Conservation (phyloP, 352 stramenopile species). For the Phytophthora megakarya region DNA sequence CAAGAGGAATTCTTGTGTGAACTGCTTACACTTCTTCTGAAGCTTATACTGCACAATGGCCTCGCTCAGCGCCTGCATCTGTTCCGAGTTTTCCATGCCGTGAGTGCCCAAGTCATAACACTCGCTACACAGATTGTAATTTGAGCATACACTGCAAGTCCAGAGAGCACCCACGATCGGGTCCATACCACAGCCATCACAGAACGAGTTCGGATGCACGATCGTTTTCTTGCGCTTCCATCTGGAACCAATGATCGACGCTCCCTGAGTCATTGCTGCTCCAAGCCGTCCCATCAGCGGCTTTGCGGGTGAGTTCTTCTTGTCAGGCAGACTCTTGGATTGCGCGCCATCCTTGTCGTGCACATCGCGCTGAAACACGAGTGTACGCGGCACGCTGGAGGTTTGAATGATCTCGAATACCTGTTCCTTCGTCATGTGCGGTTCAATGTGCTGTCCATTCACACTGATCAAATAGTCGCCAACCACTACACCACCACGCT, state of each 20-base stretch:
- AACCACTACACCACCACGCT: conserved; percentile 55
- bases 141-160: conserved; percentile 72
- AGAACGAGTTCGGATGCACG: conserved; percentile 69
- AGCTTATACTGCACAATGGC: conserved; percentile 75
- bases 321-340: conserved; percentile 45
- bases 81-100: conserved; percentile 74
- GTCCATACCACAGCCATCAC: conserved; percentile 74
- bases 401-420: conserved; percentile 65
- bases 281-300: conserved; percentile 58
- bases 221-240: conserved; percentile 74
- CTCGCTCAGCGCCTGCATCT: conserved; percentile 71
- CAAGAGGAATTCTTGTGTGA: conserved; percentile 74
- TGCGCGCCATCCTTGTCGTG: conserved; percentile 41
- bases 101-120: conserved; percentile 79
- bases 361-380: conserved; percentile 59
- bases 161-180: conserved; percentile 68
- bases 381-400: conserved; percentile 51
- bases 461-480: conserved; percentile 67
- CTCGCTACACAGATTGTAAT: conserved; percentile 71
- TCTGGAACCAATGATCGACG: conserved; percentile 62
- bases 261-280: conserved; percentile 64
- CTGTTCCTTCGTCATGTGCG: conserved; percentile 65
- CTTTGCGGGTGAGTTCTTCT: conserved; percentile 43
- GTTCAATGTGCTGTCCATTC: conserved; percentile 63
- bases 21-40: conserved; percentile 75